These are phyloP conservation scores for Sherardia arvensis DNA, from an alignment of 257 asterid genomes.

Conservation along the genomic window DNA sequence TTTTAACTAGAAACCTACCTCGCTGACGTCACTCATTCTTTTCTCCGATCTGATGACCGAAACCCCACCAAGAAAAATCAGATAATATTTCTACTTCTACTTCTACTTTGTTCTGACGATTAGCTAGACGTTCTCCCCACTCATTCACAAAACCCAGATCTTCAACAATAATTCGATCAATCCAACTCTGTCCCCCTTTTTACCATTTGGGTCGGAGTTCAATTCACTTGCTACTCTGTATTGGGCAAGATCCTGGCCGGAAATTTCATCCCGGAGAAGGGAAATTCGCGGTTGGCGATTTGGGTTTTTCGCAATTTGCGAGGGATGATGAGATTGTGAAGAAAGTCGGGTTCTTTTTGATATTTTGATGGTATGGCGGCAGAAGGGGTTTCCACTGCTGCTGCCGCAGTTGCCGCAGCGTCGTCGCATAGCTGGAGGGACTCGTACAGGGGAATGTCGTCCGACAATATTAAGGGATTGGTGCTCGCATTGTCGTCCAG, in stretches of 20 bases:
- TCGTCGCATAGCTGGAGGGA: constrained; percentile 26
- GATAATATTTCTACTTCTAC: background rate
- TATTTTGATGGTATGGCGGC: constrained; percentile 24
- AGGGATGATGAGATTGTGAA: constrained; percentile 9
- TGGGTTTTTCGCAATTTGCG: background rate
- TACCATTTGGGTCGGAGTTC: background rate
- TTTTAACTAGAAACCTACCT: background rate
- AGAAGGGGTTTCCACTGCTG: constrained; percentile 29
- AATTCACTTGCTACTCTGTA: background rate
- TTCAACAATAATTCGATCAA: constrained; percentile 4
- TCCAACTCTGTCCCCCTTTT: background rate
- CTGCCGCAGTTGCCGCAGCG: constrained; percentile 13
- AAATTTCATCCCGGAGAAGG: background rate
- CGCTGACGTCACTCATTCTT: background rate
- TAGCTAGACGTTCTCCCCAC: constrained; percentile 4
- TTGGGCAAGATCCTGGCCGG: constrained; percentile 5
- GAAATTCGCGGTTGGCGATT: background rate
- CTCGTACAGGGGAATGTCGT: constrained; percentile 66
- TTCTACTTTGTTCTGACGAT: background rate
- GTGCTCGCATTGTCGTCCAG: constrained; percentile 78
- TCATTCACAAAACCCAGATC: constrained; percentile 6
- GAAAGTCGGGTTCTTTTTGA: constrained; percentile 1
- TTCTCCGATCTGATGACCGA: constrained; percentile 15
- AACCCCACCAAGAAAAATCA: constrained; percentile 5
- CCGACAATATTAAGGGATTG: constrained; percentile 73